Conservation (phyloP, 495 filamentous ascomycete species). For the Penicillium pancosmium region DNA sequence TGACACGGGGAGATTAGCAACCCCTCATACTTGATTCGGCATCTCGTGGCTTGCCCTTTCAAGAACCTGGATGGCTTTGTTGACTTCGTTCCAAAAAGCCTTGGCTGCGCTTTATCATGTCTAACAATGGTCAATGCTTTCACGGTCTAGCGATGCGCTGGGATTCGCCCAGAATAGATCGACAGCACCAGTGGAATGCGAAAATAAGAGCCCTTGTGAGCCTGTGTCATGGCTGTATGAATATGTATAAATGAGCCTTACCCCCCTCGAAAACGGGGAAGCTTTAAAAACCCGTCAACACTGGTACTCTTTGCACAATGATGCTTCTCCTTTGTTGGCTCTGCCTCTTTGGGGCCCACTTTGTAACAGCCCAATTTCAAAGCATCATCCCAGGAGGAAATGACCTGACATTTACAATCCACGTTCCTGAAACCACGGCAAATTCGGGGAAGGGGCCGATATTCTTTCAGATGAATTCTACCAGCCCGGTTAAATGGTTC, state of each 20-base stretch:
- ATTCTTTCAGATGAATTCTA: conserved; percentile 67
- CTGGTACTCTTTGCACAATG: neutral
- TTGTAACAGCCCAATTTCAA: conserved; percentile 26
- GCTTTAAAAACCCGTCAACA: neutral
- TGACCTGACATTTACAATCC: conserved; percentile 36
- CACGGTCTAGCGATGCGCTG: neutral
- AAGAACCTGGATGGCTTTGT: neutral
- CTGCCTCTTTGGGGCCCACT: neutral
- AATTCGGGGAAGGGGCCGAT: conserved; percentile 41
- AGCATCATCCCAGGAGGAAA: conserved; percentile 27
- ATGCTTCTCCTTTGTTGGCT: neutral
- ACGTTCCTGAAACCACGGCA: conserved; percentile 32
- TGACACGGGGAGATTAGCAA: neutral
- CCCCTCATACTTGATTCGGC: neutral
- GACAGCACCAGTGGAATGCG: neutral
- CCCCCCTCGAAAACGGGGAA: neutral
- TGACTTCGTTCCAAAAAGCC: neutral
- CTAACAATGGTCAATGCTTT: neutral
- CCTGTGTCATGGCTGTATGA: neutral
- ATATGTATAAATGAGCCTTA: neutral
- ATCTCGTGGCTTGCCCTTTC: neutral
- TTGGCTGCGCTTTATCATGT: too few relatives aligned
- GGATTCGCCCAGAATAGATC: neutral
- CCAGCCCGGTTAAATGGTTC: conserved; percentile 63
- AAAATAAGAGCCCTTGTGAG: neutral